Evolutionary conservation across 2,329 filamentous ascomycete genomes (phyloP), one percentile per base, ranked within the genome.

Genomic region (Colletotrichum sp.): DNA sequence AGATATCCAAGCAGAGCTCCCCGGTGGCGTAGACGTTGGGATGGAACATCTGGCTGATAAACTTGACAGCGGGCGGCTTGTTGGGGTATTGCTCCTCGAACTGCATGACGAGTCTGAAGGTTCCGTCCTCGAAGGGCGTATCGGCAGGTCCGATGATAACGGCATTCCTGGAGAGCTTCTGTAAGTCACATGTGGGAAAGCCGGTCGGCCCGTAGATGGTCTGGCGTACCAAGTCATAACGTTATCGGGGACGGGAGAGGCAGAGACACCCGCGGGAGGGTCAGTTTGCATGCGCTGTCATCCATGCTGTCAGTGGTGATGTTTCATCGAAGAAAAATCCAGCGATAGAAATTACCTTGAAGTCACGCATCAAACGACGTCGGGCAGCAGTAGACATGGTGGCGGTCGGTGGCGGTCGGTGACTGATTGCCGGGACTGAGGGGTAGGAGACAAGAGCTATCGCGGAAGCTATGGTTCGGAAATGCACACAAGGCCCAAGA

Each of bases 1-100:
- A 86, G 80, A 99, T 99, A 83, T 99, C 97, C 79, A 99, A 88
- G 83, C 97, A 99, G 67, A 99, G 90, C 88, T 99, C 97, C 77
- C 97, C 97, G 0, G 96, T 99, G 69, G 95, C 96, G 84, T 99
- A 99, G 73, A 99, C 97, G 83, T 99, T 99, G 22, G 97, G 97
- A 82, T 99, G 97, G 86, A 99, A 99, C 97, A 99, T 99, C 84
- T 97, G 93, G 85, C 95, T 98, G 84, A 99, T 98, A 85, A 99
- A 99, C 84, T 99, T 99, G 87, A 99, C 97, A 39, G 96, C 95
- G 0, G 97, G 97, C 7, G 97, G 97, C 85, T 99, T 99, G 88
- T 99, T 99, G 34, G 97, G 97, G 82, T 99, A 99, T 82, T 98
- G 96, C 85, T 99, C 97, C 84, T 99, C 97, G 81, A 99, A 99